Evolutionary conservation across 768 basidiomycete species (phyloP).

Genomic region (Suillus cothurnatus): DNA sequence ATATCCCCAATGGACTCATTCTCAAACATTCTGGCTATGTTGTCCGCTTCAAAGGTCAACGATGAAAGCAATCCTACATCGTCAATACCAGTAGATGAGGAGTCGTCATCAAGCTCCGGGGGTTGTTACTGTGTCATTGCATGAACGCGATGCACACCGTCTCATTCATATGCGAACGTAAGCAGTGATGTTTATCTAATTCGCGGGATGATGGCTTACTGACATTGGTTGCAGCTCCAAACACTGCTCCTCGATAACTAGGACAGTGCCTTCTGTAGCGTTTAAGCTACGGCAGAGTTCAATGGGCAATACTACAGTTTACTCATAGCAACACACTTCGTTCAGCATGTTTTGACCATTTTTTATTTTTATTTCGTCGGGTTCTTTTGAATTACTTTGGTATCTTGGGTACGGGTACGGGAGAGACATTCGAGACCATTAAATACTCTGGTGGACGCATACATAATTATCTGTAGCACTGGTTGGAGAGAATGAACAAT

Average conservation of each 20-base stretch:
- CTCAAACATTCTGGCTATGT: background rate
- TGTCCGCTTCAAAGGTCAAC: too few species aligned
- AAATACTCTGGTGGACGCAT: background rate
- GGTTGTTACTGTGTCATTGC: slow-evolving; percentile 2
- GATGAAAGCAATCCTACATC: background rate
- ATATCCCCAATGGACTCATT: background rate
- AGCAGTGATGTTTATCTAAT: background rate
- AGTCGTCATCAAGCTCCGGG: background rate
- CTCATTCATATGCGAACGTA: background rate
- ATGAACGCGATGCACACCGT: background rate
- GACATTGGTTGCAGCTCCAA: background rate
- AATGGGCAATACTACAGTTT: background rate
- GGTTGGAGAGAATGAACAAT: background rate
- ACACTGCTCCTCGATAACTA: background rate
- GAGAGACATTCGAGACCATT: background rate
- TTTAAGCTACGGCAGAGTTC: background rate
- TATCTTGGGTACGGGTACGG: background rate
- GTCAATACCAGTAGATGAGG: background rate
- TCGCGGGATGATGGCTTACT: background rate
- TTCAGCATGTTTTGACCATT: too few species aligned
- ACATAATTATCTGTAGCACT: background rate
- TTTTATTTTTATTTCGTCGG: background rate
- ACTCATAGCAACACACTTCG: background rate
- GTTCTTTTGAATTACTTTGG: background rate
- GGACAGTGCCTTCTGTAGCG: background rate